Evolutionary conservation across 176 grass and related monocot genomes (phyloP), one percentile per base, ranked within the genome.

Genomic region (Microstegium vimineum): DNA sequence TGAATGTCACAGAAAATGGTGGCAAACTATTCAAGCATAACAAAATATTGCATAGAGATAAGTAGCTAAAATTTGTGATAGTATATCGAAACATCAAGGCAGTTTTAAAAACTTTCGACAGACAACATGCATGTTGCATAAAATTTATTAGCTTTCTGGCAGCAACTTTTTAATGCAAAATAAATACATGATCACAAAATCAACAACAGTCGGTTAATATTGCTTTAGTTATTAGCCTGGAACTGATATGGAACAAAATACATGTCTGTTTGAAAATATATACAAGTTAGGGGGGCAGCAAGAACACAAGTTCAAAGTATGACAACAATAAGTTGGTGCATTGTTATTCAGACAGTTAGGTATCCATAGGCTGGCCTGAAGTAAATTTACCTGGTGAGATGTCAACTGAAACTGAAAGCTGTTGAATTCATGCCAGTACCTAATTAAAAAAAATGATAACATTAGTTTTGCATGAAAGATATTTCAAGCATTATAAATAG

Each of bases 351-450:
- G 27, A 84, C 8, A 45, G 27, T 16, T 14, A 69, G 49, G 75
- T 67, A 65, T 71, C 36, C 30, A 32, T 60, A 20, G 37, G 41
- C 65, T 47, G 15, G 5, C 36, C 22, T 74, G 61, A 60, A 79
- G 43, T 12, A 84, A 67, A 35, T 10, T 40, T 88, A 99, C 96
- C 96, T 99, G 96, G 87, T 99, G 96, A 71, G 96, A 99, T 65
- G 87, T 86, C 71, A 95, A 75, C 69, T 99, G 93, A 82, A 99
- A 99, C 80, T 99, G 96, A 88, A 99, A 99, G 37, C 85, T 92
- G 83, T 99, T 99, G 89, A 95, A 99, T 80, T 94, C 93, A 83
- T 99, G 96, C 96, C 93, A 99, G 77, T 99, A 99, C 83, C 96
- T 95, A 84, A 66, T 90, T 82, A n/a, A 78, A 54, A 80, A 65